Conservation (phyloP, 2,329 filamentous ascomycete species). For the Trichoderma sp. region DNA sequence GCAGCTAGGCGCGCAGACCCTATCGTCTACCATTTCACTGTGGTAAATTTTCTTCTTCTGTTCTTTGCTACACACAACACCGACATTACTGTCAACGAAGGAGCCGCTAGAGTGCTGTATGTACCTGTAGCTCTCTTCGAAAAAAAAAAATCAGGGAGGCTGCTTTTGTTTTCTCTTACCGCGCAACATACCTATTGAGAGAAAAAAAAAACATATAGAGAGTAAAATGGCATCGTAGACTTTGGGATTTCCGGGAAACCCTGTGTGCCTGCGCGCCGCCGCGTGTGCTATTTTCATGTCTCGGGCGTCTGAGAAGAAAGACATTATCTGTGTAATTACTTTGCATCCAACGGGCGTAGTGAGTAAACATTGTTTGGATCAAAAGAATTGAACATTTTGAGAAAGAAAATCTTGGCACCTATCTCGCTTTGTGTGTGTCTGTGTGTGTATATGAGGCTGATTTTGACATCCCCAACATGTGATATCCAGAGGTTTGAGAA, state of each 20-base stretch:
- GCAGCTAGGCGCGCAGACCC: background rate
- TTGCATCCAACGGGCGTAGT: background rate
- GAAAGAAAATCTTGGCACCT: background rate
- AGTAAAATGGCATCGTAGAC: conserved; percentile 22
- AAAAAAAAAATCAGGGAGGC: background rate
- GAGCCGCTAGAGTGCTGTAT: background rate
- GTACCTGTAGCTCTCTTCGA: background rate
- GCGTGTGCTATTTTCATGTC: conserved; percentile 2
- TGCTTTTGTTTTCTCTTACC: background rate
- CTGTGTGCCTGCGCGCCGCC: conserved; percentile 5
- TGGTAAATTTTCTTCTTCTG: background rate
- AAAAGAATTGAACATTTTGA: background rate
- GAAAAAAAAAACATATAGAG: conserved; percentile 19
- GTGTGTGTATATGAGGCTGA: background rate
- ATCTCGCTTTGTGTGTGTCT: background rate
- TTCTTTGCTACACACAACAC: conserved; percentile 12
- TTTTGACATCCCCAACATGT: background rate
- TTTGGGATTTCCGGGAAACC: conserved; percentile 5
- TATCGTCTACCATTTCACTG: background rate
- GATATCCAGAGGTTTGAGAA: background rate
- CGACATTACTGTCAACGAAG: background rate
- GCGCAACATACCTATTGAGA: background rate
- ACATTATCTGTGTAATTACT: background rate
- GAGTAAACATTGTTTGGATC: background rate
- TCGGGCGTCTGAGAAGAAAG: background rate